A percentile compares a stretch with the other conserved stretches of the same genome.
Conservation (phyloP, 1,284 basidiomycete species). For the Ganoderma sinense region DNA sequence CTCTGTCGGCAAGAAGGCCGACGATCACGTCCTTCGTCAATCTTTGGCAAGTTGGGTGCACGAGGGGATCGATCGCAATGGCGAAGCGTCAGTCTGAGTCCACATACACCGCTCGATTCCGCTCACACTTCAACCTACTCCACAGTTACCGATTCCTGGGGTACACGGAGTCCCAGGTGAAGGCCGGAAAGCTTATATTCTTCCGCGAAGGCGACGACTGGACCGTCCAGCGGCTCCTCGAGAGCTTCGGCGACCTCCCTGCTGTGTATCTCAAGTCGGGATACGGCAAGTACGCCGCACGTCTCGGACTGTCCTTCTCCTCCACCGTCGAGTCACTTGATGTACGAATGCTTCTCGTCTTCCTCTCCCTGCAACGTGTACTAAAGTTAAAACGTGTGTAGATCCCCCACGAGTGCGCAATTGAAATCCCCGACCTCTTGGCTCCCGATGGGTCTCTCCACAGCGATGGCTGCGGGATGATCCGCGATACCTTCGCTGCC, state of each 20-base stretch:
- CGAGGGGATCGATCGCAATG: constrained; percentile 22
- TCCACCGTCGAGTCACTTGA: constrained; percentile 31
- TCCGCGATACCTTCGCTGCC: constrained; percentile 29
- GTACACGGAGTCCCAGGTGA: constrained; percentile 32
- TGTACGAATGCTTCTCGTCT: constrained; percentile 12
- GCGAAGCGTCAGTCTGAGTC: constrained; percentile 25
- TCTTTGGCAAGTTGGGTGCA: constrained; percentile 18
- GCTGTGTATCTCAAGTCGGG: constrained; percentile 29
- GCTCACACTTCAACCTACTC: not conserved
- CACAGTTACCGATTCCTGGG: constrained; percentile 34
- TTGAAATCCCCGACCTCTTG: constrained; percentile 23
- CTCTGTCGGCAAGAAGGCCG: constrained; percentile 14
- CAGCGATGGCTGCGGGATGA: constrained; percentile 35
- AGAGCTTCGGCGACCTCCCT: constrained; percentile 27
- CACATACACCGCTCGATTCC: not conserved
- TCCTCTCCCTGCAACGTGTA: not conserved
- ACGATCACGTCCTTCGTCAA: constrained; percentile 8
- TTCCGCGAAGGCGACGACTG: constrained; percentile 32
- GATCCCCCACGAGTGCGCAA: constrained; percentile 23
- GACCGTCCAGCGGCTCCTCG: constrained; percentile 30
- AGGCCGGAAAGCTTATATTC: constrained; percentile 31
- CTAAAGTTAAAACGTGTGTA: constrained; percentile 6
- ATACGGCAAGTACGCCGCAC: constrained; percentile 35
- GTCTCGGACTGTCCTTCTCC: constrained; percentile 35
- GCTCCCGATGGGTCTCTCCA: constrained; percentile 32